Evolutionary conservation across 192 early-diverging fungal species (phyloP), one percentile per base, ranked within the genome.

Genomic region (Coemansia sp.): DNA sequence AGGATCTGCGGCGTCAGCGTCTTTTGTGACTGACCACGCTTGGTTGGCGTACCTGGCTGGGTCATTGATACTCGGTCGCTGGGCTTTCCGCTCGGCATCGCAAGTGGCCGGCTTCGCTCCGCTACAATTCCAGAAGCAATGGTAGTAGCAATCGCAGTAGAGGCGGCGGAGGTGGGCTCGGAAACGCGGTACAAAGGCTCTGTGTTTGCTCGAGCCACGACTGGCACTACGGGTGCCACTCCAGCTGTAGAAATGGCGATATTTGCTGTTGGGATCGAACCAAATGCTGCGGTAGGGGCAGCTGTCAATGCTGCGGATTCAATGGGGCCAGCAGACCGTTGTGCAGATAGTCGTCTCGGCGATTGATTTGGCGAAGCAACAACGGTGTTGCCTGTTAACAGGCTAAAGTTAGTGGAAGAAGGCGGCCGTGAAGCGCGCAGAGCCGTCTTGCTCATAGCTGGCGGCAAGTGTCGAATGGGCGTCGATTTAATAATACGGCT

Each of bases 1-100:
- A 83, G 34, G 8, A 83, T 83, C 44, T 83, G 80, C 44, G 80
- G 80, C 2, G 80, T 83, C 32, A 77, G 75, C 2, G 69, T 75
- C 42, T 83, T 83, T 51, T 77, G 80, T 45, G 75, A 68, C 50
- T 70, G 65, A 15, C 72, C 80, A 10, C 69, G 66, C 6, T 55
- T 67, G 5, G 61, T 72, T 8, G 80, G 75, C 17, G 80, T 74
- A 19, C 65, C 62, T 27, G 80, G 75, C 48, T 67, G 71, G 0
- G 77, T 78, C 20, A 65, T 40, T 5, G 67, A 67, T 48, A 42
- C 15, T 4, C 36, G 62, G 41, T 20, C 32, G 27, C 41, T 44
- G 24, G 7, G 12, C 6, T 42, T 55, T 45, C 64, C 5, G 12
- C 39, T 60, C 44, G 53, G 8, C 3, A 41, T 24, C 20, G 51